Base-by-base conservation (phyloP, 1,284 basidiomycete species). In the Apiotrichum mycotoxinovorans region DNA sequence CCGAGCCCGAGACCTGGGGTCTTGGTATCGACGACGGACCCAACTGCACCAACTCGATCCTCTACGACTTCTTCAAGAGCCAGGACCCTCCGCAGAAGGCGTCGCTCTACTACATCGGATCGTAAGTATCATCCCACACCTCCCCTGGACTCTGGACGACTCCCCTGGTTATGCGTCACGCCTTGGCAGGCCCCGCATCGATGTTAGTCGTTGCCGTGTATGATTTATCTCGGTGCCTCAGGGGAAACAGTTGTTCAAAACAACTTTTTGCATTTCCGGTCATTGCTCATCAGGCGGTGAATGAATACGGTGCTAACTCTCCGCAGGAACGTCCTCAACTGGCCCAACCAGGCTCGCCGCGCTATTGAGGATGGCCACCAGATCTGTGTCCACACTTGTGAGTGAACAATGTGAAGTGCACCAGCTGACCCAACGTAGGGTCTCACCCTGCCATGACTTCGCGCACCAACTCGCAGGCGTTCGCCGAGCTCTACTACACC, bases 401-500 rank as follows among this genome's bases (percentile, higher is more conserved):
- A 14, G n/a, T 41, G 9, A 22, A 20, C 20, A 11, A 7, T 38
- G 37, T 38, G n/a, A n/a, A n/a, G n/a, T n/a, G n/a, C n/a, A n/a
- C n/a, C n/a, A n/a, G n/a, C 40, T 41, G 18, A 41, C 40, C 8
- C 4, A 15, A 15, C 40, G 5, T 14, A 41, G 40, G 42, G 80
- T 74, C 72, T 14, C 80, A 81, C 63, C 72, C 69, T 64, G 78
- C 79, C 68, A 79, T 81, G 78, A 82, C 81, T 9, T 68, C 78
- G 15, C 67, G 82, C 51, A 69, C 74, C 56, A 76, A 79, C 69
- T 79, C 81, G 53, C 71, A 79, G 60, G 80, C 76, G 26, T 82
- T 83, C 62, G 80, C 81, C 41, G 82, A 83, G 69, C 73, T 83
- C 23, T 83, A 80, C 69, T 83, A 82, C 75, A 79, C 80, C 27